phyloP scores from a whole-genome alignment of 1,284 basidiomycete genomes.

The Agaricales sp. region DNA sequence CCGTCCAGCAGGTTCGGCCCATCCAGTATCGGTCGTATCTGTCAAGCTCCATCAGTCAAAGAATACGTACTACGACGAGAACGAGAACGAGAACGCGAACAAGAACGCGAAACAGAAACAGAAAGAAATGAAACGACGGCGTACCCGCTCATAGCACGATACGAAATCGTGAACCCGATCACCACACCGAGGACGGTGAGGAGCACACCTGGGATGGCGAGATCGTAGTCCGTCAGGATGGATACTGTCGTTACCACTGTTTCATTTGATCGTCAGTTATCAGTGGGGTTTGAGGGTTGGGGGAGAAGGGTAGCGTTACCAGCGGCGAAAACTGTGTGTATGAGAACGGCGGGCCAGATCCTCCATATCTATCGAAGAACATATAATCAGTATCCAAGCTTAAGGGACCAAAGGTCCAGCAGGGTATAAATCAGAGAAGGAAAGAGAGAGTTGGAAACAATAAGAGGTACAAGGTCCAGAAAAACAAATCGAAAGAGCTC shows the following conservation, averaged over 20 bases:
- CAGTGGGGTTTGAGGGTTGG: neutral
- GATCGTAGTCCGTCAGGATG: slow-evolving; percentile 25
- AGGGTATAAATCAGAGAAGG: too few species aligned
- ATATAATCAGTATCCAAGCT: too few species aligned
- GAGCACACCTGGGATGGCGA: slow-evolving; percentile 47
- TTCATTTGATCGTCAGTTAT: neutral
- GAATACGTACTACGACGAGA: slow-evolving; percentile 2
- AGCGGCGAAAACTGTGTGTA: slow-evolving; percentile 49
- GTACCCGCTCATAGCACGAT: slow-evolving; percentile 49
- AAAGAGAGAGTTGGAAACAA: too few species aligned
- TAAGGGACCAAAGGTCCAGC: too few species aligned
- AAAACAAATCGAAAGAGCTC: neutral
- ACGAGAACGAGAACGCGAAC: neutral
- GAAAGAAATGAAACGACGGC: slow-evolving; percentile 10
- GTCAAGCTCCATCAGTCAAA: neutral
- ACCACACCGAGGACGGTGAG: slow-evolving; percentile 59
- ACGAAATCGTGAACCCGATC: slow-evolving; percentile 63
- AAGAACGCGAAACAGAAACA: neutral
- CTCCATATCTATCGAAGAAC: slow-evolving; percentile 59
- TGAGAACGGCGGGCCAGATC: slow-evolving; percentile 56
- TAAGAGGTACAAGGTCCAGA: too few species aligned
- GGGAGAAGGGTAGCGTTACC: slow-evolving; percentile 20
- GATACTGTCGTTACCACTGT: slow-evolving; percentile 36
- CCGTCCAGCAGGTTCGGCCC: slow-evolving; percentile 50
- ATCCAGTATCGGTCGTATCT: slow-evolving; percentile 59